Conservation (phyloP, 148 eudicot genomes). For the Selenicereus undatus region DNA sequence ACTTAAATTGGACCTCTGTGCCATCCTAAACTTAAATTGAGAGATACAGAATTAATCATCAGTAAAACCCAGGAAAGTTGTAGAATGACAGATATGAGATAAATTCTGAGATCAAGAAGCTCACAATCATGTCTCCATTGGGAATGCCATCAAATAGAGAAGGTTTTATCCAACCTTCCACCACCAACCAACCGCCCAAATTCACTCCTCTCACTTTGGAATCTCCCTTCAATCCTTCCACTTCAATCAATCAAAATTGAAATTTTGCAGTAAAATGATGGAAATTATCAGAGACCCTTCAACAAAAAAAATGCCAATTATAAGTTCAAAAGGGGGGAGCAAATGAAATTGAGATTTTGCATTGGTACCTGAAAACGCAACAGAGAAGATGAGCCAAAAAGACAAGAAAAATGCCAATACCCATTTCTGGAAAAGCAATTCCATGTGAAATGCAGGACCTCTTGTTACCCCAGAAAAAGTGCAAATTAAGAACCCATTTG, state of each 20-base stretch:
- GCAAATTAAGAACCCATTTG: slow-evolving; percentile 22
- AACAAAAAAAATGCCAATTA: background rate
- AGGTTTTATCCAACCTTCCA: slow-evolving; percentile 89
- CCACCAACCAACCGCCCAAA: slow-evolving; percentile 90
- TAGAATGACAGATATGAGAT: background rate
- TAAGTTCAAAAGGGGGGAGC: background rate
- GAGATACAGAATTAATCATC: background rate
- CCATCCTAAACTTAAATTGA: slow-evolving; percentile 57
- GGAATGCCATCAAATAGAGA: slow-evolving; percentile 65
- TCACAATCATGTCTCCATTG: slow-evolving; percentile 77
- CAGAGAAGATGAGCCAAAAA: slow-evolving; percentile 43
- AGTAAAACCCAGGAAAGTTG: background rate
- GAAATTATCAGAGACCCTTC: slow-evolving; percentile 8
- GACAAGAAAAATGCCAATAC: slow-evolving; percentile 39
- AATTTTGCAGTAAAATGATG: background rate
- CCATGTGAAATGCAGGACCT: slow-evolving; percentile 42
- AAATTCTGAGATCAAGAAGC: slow-evolving; percentile 16
- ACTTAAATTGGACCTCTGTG: slow-evolving; percentile 64
- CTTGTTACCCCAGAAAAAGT: slow-evolving; percentile 14
- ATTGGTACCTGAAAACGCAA: slow-evolving; percentile 54
- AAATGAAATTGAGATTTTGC: background rate
- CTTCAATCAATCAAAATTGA: slow-evolving; percentile 30
- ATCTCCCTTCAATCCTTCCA: slow-evolving; percentile 59
- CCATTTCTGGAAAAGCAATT: slow-evolving; percentile 44
- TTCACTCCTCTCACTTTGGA: slow-evolving; percentile 82